Evolutionary conservation across 768 basidiomycete genomes (phyloP).

Genomic region (Termitomyces sp.): DNA sequence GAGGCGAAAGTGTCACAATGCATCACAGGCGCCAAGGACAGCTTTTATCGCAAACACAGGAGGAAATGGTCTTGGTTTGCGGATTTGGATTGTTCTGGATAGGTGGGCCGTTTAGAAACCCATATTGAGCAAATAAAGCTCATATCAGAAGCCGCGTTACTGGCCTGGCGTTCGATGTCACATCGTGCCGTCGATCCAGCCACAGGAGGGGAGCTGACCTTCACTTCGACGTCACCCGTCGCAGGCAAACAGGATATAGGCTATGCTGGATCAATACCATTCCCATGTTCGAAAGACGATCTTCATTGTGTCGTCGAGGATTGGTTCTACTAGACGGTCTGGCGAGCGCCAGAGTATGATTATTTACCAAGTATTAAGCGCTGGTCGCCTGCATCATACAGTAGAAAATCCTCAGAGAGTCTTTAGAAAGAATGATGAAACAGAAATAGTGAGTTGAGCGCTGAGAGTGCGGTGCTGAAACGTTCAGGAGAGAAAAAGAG

Average conservation of each 20-base stretch:
- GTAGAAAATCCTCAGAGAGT: neutral
- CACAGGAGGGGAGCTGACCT: conserved; percentile 15
- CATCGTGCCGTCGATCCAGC: conserved; percentile 21
- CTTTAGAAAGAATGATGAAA: neutral
- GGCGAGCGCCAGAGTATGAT: neutral
- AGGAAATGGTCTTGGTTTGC: conserved; percentile 67
- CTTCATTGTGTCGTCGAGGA: conserved; percentile 63
- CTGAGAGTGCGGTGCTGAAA: neutral
- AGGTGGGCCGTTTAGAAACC: conserved; percentile 38
- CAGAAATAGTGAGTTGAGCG: neutral
- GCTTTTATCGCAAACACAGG: conserved; percentile 63
- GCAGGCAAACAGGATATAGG: conserved; percentile 11
- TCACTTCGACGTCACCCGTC: conserved; percentile 5
- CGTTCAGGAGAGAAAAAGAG: neutral
- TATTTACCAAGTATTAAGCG: neutral
- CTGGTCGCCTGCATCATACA: conserved; percentile 1
- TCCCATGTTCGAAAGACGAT: conserved; percentile 55
- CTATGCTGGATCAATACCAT: conserved; percentile 26
- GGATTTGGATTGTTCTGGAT: conserved; percentile 75
- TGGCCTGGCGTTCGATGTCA: conserved; percentile 42
- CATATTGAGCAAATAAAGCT: neutral
- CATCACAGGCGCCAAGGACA: conserved; percentile 61
- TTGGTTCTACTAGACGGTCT: conserved; percentile 12
- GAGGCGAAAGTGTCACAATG: conserved; percentile 48
- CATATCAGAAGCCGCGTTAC: conserved; percentile 27